These are phyloP conservation scores for barrel medic (Medicago truncatula) DNA, from an alignment of 306 rosid species.

Conservation along the genomic window MtrunA17r5.0-ANR NC_053049.1:41441001-41441500, in stretches of 20 bases:
- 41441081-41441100: too few relatives aligned
- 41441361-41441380: slow-evolving; percentile 11
- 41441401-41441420: not conserved
- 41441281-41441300: too few relatives aligned
- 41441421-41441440: slow-evolving; percentile 57
- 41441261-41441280: too few relatives aligned
- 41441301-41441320: not conserved
- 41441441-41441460: slow-evolving; percentile 44
- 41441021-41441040: too few relatives aligned
- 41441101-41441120: not conserved
- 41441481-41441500: slow-evolving; percentile 99
- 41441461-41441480: slow-evolving; percentile 51
- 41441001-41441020: not conserved
- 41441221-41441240: too few relatives aligned
- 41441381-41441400: slow-evolving; percentile 15
- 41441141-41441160: too few relatives aligned
- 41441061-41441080: too few relatives aligned
- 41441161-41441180: not conserved
- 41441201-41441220: too few relatives aligned
- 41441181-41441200: not conserved
- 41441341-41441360: slow-evolving; percentile 20
- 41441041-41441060: too few relatives aligned
- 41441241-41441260: too few relatives aligned
- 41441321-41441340: not conserved
- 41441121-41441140: too few relatives aligned